These are phyloP conservation scores for Trichothecium sympodiale DNA, from an alignment of 2,329 filamentous ascomycete species.

Conservation along the genomic window DNA sequence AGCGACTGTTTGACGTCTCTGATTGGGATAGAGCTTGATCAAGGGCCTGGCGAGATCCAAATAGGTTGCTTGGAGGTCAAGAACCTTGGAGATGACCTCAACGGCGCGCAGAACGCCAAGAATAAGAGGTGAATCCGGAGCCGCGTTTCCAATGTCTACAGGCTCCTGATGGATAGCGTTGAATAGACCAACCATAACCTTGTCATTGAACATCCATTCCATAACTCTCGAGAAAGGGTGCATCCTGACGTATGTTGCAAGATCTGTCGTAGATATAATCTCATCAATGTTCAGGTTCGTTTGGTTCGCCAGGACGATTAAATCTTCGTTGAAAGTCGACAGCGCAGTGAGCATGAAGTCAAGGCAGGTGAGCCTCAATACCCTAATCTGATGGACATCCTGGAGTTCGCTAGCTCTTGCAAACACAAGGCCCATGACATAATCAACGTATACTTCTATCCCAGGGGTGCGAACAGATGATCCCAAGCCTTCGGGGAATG, in stretches of 20 bases:
- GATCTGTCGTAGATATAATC: constrained; percentile 61
- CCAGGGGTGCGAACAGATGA: constrained; percentile 65
- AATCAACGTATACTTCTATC: constrained; percentile 89
- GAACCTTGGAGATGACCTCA: constrained; percentile 69
- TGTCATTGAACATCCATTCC: constrained; percentile 97
- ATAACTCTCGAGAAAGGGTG: constrained; percentile 92
- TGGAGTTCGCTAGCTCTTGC: constrained; percentile 53
- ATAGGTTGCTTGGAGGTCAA: constrained; percentile 86
- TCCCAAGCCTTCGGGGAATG: constrained; percentile 81
- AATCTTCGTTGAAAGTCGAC: constrained; percentile 83
- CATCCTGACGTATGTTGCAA: constrained; percentile 70
- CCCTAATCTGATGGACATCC: constrained; percentile 57
- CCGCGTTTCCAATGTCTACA: constrained; percentile 58
- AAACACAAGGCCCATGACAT: constrained; percentile 71
- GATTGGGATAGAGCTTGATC: constrained; percentile 54
- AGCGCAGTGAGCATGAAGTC: constrained; percentile 74
- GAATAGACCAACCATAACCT: constrained; percentile 71
- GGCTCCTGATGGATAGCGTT: constrained; percentile 67
- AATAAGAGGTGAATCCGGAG: constrained; percentile 71
- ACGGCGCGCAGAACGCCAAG: constrained; percentile 70
- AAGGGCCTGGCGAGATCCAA: constrained; percentile 76
- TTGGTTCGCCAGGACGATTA: constrained; percentile 75
- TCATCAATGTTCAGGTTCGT: constrained; percentile 65
- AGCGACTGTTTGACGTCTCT: constrained; percentile 50
- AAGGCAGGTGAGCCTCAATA: constrained; percentile 70